phyloP scores from a whole-genome alignment of 192 early-diverging fungal genomes.

The Coemansia sp. region DNA sequence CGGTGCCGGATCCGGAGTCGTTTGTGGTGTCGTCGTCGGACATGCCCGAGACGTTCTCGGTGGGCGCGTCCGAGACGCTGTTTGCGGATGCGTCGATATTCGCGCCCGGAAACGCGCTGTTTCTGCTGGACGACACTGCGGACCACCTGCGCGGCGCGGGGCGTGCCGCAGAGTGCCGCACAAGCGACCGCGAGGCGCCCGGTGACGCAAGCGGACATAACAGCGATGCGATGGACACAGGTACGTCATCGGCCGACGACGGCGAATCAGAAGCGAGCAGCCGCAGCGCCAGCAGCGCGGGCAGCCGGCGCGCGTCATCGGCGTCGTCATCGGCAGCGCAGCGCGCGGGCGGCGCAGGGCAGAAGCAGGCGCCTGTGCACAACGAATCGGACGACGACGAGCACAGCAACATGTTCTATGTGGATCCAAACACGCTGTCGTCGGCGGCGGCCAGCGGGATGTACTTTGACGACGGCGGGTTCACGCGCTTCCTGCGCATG shows the following conservation, averaged over 20 bases:
- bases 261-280: slow-evolving; percentile 4
- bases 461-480: slow-evolving; percentile 55
- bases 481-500: slow-evolving; percentile 51
- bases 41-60: slow-evolving; percentile 45
- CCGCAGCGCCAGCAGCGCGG: neutral
- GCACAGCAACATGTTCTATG: slow-evolving; percentile 49
- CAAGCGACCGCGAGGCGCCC: too few species aligned
- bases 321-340: neutral
- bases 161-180: too few species aligned
- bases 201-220: neutral
- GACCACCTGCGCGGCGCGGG: slow-evolving; percentile 2
- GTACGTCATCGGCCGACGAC: neutral
- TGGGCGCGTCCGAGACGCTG: slow-evolving; percentile 32
- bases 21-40: slow-evolving; percentile 49
- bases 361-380: slow-evolving; percentile 15
- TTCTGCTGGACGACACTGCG: slow-evolving; percentile 35
- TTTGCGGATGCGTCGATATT: slow-evolving; percentile 50
- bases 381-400: slow-evolving; percentile 55
- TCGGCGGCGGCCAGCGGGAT: slow-evolving; percentile 26
- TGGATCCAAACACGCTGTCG: slow-evolving; percentile 43
- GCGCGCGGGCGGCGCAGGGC: neutral
- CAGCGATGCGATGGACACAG: slow-evolving; percentile 4
- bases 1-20: slow-evolving; percentile 49
- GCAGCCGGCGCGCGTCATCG: neutral
- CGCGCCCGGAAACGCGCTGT: slow-evolving; percentile 39